Evolutionary conservation across 2,329 filamentous ascomycete species (phyloP).

Genomic region (Arthrobotrys pseudoclavata): DNA sequence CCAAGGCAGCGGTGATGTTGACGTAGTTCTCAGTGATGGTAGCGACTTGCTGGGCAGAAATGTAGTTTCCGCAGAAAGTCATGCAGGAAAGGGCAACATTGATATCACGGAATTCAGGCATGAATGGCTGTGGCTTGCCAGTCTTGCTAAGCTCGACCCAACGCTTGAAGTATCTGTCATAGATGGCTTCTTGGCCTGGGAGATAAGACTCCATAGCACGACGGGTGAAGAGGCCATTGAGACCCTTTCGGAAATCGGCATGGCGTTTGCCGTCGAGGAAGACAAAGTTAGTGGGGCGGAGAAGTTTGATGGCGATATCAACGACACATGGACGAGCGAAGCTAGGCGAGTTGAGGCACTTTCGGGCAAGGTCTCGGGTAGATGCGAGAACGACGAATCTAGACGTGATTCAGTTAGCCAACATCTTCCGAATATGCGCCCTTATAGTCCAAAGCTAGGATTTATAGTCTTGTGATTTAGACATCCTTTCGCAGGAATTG

Average conservation of each 20-base stretch:
- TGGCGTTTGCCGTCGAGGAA: conserved; percentile 96
- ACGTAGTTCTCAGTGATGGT: conserved; percentile 98
- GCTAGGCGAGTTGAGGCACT: conserved; percentile 92
- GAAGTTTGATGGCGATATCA: conserved; percentile 91
- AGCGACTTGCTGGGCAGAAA: conserved; percentile 88
- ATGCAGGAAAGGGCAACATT: conserved; percentile 95
- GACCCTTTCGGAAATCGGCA: conserved; percentile 95
- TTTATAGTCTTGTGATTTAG: background rate
- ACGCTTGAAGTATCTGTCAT: conserved; percentile 84
- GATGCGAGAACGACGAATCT: conserved; percentile 98
- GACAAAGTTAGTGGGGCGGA: conserved; percentile 94
- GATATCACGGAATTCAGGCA: conserved; percentile 91
- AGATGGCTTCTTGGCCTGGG: conserved; percentile 91
- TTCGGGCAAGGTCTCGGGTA: conserved; percentile 92
- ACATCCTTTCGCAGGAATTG: conserved; percentile 24
- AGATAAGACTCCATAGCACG: conserved; percentile 89
- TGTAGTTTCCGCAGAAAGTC: conserved; percentile 97
- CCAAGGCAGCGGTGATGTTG: conserved; percentile 92
- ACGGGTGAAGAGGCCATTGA: conserved; percentile 94
- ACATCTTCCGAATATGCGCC: conserved; percentile 13
- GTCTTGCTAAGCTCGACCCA: conserved; percentile 83
- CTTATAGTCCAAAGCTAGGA: background rate
- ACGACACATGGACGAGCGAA: conserved; percentile 98
- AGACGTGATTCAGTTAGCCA: conserved; percentile 43
- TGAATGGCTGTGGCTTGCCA: conserved; percentile 85